Percentiles rank a stretch among this genome's conserved stretches.
Conservation (phyloP, 306 rosid genomes). For the Prosopis cineraria region DNA sequence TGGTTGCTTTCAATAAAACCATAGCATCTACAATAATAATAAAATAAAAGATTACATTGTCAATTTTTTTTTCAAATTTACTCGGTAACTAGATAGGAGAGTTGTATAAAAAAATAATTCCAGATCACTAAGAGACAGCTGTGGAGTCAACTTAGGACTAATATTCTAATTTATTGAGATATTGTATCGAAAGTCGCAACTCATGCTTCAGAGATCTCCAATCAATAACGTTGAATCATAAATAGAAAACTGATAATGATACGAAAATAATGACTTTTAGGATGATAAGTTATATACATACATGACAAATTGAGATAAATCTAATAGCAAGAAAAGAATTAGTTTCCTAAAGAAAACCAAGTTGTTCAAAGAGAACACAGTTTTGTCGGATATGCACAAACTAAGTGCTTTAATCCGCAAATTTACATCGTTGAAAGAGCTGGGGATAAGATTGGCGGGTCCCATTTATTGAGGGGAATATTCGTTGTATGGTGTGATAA, state of each 20-base stretch:
- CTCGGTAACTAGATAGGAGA: background rate
- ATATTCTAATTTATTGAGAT: background rate
- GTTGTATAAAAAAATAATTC: background rate
- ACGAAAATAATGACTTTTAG: background rate
- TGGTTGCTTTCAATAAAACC: too few species aligned
- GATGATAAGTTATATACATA: background rate
- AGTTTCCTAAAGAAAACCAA: background rate
- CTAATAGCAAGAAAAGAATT: background rate
- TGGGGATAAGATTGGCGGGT: background rate
- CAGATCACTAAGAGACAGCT: background rate
- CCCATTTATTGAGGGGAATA: constrained; percentile 32
- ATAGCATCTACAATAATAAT: too few species aligned
- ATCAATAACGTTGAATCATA: background rate
- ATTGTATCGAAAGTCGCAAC: constrained; percentile 2
- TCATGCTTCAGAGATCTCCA: background rate
- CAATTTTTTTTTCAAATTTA: background rate
- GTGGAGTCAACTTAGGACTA: background rate
- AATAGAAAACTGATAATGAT: background rate
- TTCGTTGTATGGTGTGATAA: constrained; percentile 2
- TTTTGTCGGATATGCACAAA: background rate
- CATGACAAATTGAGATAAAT: background rate
- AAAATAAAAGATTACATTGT: too few species aligned
- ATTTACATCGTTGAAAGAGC: background rate
- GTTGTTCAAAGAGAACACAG: background rate
- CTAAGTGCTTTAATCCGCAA: background rate